Percentiles rank a stretch among this genome's conserved stretches.
phyloP scores from a whole-genome alignment of 2,329 filamentous ascomycete genomes.

The Spiromastix sp. region DNA sequence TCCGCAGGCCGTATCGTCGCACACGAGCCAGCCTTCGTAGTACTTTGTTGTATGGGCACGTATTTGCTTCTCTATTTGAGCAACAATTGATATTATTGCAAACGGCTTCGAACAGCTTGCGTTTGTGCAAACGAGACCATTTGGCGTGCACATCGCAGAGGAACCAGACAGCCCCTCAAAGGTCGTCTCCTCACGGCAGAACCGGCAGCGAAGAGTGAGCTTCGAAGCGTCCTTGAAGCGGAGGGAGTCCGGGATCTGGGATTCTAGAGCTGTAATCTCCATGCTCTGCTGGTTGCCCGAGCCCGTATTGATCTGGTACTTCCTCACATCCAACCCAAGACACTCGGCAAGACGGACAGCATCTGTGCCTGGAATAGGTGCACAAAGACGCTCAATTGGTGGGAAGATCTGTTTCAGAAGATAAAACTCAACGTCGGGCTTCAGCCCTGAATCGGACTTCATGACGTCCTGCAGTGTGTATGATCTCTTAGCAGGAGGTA shows the following conservation, averaged over 20 bases:
- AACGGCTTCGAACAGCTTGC: conserved; percentile 54
- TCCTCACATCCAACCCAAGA: conserved; percentile 78
- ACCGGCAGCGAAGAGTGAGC: conserved; percentile 67
- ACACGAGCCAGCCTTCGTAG: conserved; percentile 86
- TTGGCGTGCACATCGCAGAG: conserved; percentile 53
- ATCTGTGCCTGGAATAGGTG: conserved; percentile 88
- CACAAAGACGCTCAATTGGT: conserved; percentile 92
- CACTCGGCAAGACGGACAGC: conserved; percentile 84
- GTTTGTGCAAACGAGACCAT: conserved; percentile 63
- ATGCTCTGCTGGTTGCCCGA: conserved; percentile 44
- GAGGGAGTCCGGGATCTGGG: conserved; percentile 82
- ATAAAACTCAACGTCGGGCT: conserved; percentile 95
- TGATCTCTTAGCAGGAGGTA: conserved; percentile 72
- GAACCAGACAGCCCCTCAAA: conserved; percentile 66
- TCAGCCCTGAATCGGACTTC: conserved; percentile 62
- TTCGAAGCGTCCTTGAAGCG: conserved; percentile 76
- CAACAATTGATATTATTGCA: conserved; percentile 62
- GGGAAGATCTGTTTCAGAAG: conserved; percentile 97
- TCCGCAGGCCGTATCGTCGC: conserved; percentile 79
- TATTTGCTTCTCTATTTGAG: conserved; percentile 79
- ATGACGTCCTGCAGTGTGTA: conserved; percentile 77
- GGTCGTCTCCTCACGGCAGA: conserved; percentile 59
- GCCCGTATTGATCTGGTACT: conserved; percentile 64
- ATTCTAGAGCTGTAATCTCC: conserved; percentile 84
- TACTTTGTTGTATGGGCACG: conserved; percentile 69